Evolutionary conservation across 257 asterid genomes (phyloP), one percentile per base, ranked within the genome.

Genomic region (Jacaranda copaia): DNA sequence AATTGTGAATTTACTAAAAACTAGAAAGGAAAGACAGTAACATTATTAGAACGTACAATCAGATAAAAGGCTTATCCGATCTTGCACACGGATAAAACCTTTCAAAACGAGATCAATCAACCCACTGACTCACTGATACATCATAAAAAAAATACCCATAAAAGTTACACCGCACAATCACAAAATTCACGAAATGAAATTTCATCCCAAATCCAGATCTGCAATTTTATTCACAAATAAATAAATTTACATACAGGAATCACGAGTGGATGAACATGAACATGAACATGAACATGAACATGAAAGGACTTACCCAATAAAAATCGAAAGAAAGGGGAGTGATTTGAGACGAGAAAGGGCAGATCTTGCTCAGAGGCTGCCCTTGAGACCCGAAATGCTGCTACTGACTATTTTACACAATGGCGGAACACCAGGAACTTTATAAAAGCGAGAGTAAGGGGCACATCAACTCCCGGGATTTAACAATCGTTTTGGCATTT

Each of bases 361-460:
- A 72, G 77, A 72, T 72, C 77, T 72, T 43, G 58, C 14, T 11
- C 11, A 71, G 53, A 70, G 76, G 53, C 76, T 53, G 75, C 65
- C 67, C 40, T 32, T 53, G 6, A 18, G 38, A 72, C 38, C 36
- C 55, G 19, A 10, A 57, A 14, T 13, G 68, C 68, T 72, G 58
- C 36, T 15, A 38, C 15, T 55, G 55, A 69, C 40, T 51, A 48
- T 51, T 69, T 48, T 56, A 16, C 12, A 18, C 60, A 5, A 32
- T 61, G 16, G 20, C 19, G n/a, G 4, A 39, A 58, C 0, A 10
- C 42, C 63, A 59, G 0, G 40, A 8, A 4, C 4, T 6, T 53
- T 53, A 25, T 59, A 59, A 4, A 59, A 10, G 14, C 36, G 57
- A n/a, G n/a, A n/a, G n/a, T n/a, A n/a, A n/a, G n/a, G n/a, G n/a